phyloP scores from a whole-genome alignment of 2,329 filamentous ascomycete species.

The Colletotrichum sp. region DNA sequence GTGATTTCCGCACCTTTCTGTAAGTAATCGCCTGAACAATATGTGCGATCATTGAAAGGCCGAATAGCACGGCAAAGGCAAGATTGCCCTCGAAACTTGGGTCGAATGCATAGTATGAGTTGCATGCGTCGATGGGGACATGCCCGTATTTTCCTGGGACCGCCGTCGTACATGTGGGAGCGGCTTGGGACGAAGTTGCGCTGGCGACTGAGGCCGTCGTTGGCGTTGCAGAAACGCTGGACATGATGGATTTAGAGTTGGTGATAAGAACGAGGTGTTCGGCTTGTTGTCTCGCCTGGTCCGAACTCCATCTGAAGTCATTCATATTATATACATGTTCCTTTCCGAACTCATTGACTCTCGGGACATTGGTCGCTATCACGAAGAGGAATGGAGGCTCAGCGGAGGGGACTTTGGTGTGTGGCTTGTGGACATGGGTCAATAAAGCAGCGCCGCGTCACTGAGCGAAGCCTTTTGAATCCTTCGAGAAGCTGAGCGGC shows the following conservation, averaged over 20 bases:
- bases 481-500: not conserved
- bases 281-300: not conserved
- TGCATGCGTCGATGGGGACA: slow-evolving; percentile 35
- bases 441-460: not conserved
- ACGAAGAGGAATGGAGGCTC: not conserved
- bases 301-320: slow-evolving; percentile 4
- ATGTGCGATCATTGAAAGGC: slow-evolving; percentile 29
- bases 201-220: not conserved
- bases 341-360: not conserved
- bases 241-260: not conserved
- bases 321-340: not conserved
- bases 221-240: not conserved
- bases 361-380: not conserved
- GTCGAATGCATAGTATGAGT: slow-evolving; percentile 35
- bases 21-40: slow-evolving; percentile 31
- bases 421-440: not conserved
- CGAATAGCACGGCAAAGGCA: slow-evolving; percentile 35
- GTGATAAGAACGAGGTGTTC: not conserved
- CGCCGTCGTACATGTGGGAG: slow-evolving; percentile 31
- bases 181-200: not conserved
- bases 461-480: not conserved
- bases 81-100: slow-evolving; percentile 37
- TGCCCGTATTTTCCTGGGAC: slow-evolving; percentile 34
- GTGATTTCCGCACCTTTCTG: slow-evolving; percentile 29
- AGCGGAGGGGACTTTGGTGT: not conserved